These are phyloP conservation scores for Trichoderma koningiopsis DNA, from an alignment of 2,329 filamentous ascomycete species.

Conservation along the genomic window DNA sequence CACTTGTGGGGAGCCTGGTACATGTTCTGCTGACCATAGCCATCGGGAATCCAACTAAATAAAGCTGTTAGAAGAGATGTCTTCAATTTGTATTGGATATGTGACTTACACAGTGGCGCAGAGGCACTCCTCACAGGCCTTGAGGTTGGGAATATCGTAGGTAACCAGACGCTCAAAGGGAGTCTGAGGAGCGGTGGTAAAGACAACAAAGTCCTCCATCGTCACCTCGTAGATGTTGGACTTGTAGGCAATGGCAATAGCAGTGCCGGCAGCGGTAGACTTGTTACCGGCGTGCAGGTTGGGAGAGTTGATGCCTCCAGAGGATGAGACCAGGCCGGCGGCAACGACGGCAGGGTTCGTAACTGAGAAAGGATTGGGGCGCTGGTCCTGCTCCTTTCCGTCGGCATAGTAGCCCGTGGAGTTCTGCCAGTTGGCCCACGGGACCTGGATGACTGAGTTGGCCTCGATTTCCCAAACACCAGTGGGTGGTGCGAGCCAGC, in stretches of 20 bases:
- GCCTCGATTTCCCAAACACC: constrained; percentile 1
- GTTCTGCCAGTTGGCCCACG: constrained; percentile 12
- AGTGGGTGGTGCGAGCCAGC: not conserved
- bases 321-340: constrained; percentile 1
- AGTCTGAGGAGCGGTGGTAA: not conserved
- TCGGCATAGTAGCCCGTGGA: constrained; percentile 8
- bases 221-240: constrained; percentile 13
- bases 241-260: constrained; percentile 16
- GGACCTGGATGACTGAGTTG: constrained; percentile 8
- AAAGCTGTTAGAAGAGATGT: not conserved
- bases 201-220: constrained; percentile 16
- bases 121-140: constrained; percentile 9
- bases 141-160: constrained; percentile 4
- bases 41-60: not conserved
- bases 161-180: constrained; percentile 13
- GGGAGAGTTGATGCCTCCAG: constrained; percentile 7
- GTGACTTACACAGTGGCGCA: constrained; percentile 7
- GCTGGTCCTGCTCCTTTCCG: constrained; percentile 12
- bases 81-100: not conserved
- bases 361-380: not conserved
- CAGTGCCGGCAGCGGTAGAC: constrained; percentile 3
- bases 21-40: constrained; percentile 10
- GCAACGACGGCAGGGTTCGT: constrained; percentile 2
- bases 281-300: constrained; percentile 12
- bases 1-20: constrained; percentile 14